These are phyloP conservation scores for Solanum clarkiae DNA, from an alignment of 257 asterid genomes.

Conservation along the genomic window DNA sequence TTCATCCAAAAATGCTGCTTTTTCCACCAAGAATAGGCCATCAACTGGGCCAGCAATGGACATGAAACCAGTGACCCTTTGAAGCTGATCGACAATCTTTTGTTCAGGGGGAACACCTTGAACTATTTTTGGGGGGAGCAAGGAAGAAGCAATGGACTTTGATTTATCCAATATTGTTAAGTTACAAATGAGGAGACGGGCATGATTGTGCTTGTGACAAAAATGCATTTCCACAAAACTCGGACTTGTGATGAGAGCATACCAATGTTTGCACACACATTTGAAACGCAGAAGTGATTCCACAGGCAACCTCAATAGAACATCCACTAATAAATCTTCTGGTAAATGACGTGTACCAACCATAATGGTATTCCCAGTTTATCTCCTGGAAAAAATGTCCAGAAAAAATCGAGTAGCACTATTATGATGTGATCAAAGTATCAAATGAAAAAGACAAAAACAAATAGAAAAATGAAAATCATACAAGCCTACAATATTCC, in stretches of 20 bases:
- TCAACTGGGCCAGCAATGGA: slow-evolving; percentile 21
- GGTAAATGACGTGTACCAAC: background rate
- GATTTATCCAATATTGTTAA: background rate
- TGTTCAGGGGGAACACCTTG: background rate
- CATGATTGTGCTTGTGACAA: slow-evolving; percentile 9
- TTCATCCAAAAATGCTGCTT: background rate
- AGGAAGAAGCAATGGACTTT: background rate
- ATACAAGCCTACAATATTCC: background rate
- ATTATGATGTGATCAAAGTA: background rate
- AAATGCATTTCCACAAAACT: slow-evolving; percentile 17
- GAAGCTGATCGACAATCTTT: background rate
- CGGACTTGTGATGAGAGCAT: slow-evolving; percentile 17
- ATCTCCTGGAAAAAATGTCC: background rate
- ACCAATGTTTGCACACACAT: slow-evolving; percentile 31
- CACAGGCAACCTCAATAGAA: slow-evolving; percentile 25
- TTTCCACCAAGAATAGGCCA: background rate
- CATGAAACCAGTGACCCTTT: slow-evolving; percentile 4
- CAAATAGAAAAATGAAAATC: background rate
- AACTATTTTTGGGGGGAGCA: background rate
- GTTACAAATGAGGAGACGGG: slow-evolving; percentile 17
- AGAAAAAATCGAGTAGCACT: background rate
- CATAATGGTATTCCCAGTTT: background rate
- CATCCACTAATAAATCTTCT: slow-evolving; percentile 18
- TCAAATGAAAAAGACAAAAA: background rate
- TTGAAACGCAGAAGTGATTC: slow-evolving; percentile 21